These are phyloP conservation scores for Rhodotorula taiwanensis DNA, from an alignment of 768 basidiomycete species.

Conservation along the genomic window DNA sequence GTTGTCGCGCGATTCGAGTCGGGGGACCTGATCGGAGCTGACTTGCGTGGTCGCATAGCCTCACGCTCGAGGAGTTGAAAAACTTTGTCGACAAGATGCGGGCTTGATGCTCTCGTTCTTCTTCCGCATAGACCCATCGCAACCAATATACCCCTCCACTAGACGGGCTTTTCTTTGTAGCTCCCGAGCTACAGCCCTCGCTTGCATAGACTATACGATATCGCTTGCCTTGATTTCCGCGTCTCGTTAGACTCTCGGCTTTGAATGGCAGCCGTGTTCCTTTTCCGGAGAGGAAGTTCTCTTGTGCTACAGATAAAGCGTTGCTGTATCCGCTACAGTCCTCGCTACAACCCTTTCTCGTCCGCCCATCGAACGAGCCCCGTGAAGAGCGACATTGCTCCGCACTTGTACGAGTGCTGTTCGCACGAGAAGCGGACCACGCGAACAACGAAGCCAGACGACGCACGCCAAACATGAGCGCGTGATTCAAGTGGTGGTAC, in stretches of 20 bases:
- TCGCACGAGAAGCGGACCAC: no score
- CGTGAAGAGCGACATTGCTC: not conserved
- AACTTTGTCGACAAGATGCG: constrained; percentile 22
- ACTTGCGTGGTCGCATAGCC: constrained; percentile 1
- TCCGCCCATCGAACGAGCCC: constrained; percentile 5
- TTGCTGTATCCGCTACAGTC: no score
- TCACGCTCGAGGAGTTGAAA: constrained; percentile 32
- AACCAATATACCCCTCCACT: no score
- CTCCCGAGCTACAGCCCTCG: no score
- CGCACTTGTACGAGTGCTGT: constrained; percentile 7
- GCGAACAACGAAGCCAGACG: no score
- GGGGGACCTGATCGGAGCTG: not conserved
- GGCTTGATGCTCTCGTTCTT: not conserved
- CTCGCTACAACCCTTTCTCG: constrained; percentile 9
- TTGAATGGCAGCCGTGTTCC: no score
- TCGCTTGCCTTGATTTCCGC: no score
- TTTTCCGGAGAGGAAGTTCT: no score
- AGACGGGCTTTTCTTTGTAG: no score
- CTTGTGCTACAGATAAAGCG: no score
- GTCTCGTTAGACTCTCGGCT: no score
- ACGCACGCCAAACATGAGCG: constrained; percentile 14
- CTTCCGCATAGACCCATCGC: not conserved
- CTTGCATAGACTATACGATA: no score
- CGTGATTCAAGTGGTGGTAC: constrained; percentile 15
- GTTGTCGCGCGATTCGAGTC: not conserved